Conservation (phyloP, 306 rosid species). For the Quercus gilva region DNA sequence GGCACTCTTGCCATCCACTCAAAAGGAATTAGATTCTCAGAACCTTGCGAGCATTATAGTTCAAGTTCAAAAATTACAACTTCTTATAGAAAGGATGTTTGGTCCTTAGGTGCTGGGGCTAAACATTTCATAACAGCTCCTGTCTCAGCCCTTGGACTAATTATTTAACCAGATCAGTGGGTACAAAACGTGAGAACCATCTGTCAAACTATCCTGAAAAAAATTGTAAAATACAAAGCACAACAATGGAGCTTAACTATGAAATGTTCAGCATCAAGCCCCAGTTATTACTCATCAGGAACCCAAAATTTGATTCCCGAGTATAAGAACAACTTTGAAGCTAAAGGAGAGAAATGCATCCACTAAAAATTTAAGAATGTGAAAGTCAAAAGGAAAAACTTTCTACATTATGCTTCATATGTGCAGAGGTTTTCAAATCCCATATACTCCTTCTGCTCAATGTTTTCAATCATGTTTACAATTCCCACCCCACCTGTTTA, state of each 20-base stretch:
- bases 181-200: neutral
- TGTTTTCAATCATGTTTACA: conserved; percentile 48
- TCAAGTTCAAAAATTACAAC: neutral
- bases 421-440: conserved; percentile 84
- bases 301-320: neutral
- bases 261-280: neutral
- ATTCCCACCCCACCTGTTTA: conserved; percentile 84
- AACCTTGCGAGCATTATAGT: neutral
- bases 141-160: neutral
- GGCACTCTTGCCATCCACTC: neutral
- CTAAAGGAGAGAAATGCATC: neutral
- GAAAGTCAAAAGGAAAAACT: neutral
- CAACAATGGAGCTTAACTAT: neutral
- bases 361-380: neutral
- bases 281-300: neutral
- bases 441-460: conserved; percentile 58
- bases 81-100: neutral
- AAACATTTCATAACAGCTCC: neutral
- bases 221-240: neutral
- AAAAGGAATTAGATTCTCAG: neutral
- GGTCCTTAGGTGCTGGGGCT: neutral
- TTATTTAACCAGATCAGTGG: neutral
- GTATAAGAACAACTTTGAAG: neutral
- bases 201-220: neutral
- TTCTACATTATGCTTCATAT: conserved; percentile 20